Percentiles rank a stretch among this genome's conserved stretches.
Conservation (phyloP, 352 stramenopile genomes). For the Pythium aquatile region DNA sequence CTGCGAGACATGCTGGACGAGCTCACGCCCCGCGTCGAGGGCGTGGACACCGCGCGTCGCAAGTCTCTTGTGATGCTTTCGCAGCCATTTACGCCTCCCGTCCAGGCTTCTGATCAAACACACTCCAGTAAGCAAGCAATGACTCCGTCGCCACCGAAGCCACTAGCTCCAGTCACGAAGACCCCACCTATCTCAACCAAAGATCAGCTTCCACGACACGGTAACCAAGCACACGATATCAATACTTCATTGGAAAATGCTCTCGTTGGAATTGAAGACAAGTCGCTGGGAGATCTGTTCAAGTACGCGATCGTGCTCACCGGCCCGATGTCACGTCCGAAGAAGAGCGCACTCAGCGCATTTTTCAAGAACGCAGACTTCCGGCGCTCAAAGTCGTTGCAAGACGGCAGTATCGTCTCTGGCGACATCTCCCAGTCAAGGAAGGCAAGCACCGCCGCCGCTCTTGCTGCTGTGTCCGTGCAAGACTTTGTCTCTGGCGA, state of each 20-base stretch:
- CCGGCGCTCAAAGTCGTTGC: conserved; percentile 31
- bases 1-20: conserved; percentile 32
- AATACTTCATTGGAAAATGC: background rate
- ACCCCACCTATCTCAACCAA: background rate
- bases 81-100: background rate
- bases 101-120: background rate
- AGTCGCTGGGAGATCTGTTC: conserved; percentile 55
- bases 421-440: conserved; percentile 2
- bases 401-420: conserved; percentile 2
- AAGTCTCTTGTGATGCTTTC: conserved; percentile 11
- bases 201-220: conserved; percentile 5
- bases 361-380: conserved; percentile 49
- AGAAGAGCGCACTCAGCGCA: conserved; percentile 30
- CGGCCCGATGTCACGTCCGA: conserved; percentile 40
- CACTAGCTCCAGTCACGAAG: background rate
- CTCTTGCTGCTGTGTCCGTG: background rate
- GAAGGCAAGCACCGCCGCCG: conserved; percentile 8
- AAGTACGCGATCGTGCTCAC: conserved; percentile 71
- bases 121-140: background rate
- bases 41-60: conserved; percentile 9
- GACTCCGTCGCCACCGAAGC: background rate
- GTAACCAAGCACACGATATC: background rate
- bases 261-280: conserved; percentile 37
- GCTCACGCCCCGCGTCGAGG: conserved; percentile 19
- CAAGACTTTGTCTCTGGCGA: conserved; percentile 12